Evolutionary conservation across 352 stramenopile genomes (phyloP).

Genomic region (Pythium pectinolyticum): DNA sequence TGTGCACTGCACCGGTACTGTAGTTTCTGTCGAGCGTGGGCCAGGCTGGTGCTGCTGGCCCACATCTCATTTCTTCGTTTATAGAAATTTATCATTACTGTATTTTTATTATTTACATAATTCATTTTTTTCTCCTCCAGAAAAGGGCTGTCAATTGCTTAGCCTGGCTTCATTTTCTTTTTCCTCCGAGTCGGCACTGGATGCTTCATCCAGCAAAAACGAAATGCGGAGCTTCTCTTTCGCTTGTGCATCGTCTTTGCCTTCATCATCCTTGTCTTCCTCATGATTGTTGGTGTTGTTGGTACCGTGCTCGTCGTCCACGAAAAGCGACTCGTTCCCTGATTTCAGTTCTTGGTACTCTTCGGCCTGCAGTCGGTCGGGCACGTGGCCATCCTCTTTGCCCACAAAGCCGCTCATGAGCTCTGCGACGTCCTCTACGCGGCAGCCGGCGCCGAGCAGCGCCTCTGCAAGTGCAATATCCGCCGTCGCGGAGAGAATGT

Average conservation of each 20-base stretch:
- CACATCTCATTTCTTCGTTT: too few species aligned
- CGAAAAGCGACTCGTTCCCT: too few species aligned
- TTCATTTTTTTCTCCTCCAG: neutral
- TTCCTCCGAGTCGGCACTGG: slow-evolving; percentile 25
- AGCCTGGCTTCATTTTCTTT: slow-evolving; percentile 12
- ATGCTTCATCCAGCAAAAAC: slow-evolving; percentile 21
- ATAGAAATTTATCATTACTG: too few species aligned
- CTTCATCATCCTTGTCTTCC: neutral
- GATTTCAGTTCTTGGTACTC: slow-evolving; percentile 22
- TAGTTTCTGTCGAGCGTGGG: too few species aligned
- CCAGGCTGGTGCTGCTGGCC: too few species aligned
- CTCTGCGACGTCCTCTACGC: slow-evolving; percentile 23
- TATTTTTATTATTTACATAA: too few species aligned
- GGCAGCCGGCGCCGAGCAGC: slow-evolving; percentile 21
- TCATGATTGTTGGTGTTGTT: neutral
- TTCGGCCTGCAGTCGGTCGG: slow-evolving; percentile 25
- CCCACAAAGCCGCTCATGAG: slow-evolving; percentile 28
- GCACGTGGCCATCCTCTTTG: slow-evolving; percentile 17
- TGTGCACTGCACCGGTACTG: too few species aligned
- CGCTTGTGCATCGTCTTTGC: slow-evolving; percentile 18
- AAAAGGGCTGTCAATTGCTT: neutral
- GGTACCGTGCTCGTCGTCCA: slow-evolving; percentile 1
- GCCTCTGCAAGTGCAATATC: slow-evolving; percentile 30
- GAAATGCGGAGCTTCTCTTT: slow-evolving; percentile 33
- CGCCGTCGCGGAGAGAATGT: slow-evolving; percentile 25